Base-by-base conservation (phyloP, 495 filamentous ascomycete genomes). In the Trichocladium uniseriatum region DNA sequence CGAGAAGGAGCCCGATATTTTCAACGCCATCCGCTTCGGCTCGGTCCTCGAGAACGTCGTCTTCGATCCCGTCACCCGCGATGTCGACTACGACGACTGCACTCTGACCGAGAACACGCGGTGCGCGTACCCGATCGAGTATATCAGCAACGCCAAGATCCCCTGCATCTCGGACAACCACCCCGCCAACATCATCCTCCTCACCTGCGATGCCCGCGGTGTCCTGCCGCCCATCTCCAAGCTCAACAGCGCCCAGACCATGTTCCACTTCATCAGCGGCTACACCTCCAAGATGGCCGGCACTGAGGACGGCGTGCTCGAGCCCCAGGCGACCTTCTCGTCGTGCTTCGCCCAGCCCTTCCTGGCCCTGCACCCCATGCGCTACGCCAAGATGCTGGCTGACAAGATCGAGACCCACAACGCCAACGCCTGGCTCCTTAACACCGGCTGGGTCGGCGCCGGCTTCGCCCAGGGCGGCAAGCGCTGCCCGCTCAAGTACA, bases 221-320 rank as follows among this genome's bases (percentile, higher is more conserved):
- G 92, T 97, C 8, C 83, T 98, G 27, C 92, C 92, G 36, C 94
- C 94, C 35, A 97, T 98, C 74, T 94, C 89, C 58, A 98, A 97
- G 79, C 83, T 98, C 63, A 84, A 84, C 76, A 79, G 83, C 58
- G 86, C 89, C 61, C 92, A 98, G 73, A 95, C 87, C 63, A 97
- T 98, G 90, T 98, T 96, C 81, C 92, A 98, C 80, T 98, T 98
- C 79, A 98, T 98, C 69, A 92, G 86, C 16, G 92, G 92, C 62
- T 98, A 98, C 78, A 98, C 92, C 48, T 97, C 94, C 61, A 98
- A 98, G 83, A 97, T 98, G 94, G 94, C 91, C 53, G 92, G 92
- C 62, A 98, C 92, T 39, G 92, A 98, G 73, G 86, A 96, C 45
- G 92, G 92, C 67, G 80, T 98, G 45, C 87, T 86, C 14, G 92